Base-by-base conservation (phyloP, 225 moss, liverwort and hornwort species). In the Neckera pumila region DNA sequence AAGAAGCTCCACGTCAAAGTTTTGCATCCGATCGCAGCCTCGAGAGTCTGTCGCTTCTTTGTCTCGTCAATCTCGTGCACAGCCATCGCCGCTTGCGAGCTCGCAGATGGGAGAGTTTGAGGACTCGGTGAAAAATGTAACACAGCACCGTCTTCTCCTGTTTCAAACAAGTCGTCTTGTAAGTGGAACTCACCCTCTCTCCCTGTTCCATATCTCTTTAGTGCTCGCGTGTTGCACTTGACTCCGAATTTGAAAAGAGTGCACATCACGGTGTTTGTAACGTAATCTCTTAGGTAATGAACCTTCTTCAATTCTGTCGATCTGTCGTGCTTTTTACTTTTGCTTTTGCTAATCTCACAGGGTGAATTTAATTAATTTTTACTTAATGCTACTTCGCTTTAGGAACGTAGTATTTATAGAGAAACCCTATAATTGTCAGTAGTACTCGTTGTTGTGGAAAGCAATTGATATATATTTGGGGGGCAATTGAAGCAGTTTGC, bases 61-160 rank as follows among this genome's bases (percentile, higher is more conserved):
- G 9, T 86, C 40, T 47, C 27, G 26, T 23, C 51, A 51, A 62
- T 71, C 74, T 66, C 47, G 31, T 76, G 31, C 57, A 20, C 62
- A 45, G 54, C 23, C 71, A 60, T 61, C 63, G 38, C n/a, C 28
- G 30, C 22, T 76, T 34, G 78, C 66, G 63, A 85, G 56, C 83
- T 86, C 80, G 88, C 89, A 86, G 84, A 89, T 91, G 85, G 87
- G 70, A 77, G 76, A 53, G 51, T 34, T 47, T 71, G 86, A 80
- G 81, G 58, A 76, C 42, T 79, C 53, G 79, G 73, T 75, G 66
- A 86, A 34, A 82, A 34, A 25, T 40, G 51, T 64, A 72, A 70
- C 79, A 54, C 88, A 71, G 59, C 73, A 74, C 47, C 62, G 71
- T 34, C 81, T 86, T 83, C 64, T 73, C 61, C 67, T 80, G 84